Percentiles rank a stretch among this genome's conserved stretches.
phyloP scores from a whole-genome alignment of 106 monocot species.

The Dendrobium nobile region DNA sequence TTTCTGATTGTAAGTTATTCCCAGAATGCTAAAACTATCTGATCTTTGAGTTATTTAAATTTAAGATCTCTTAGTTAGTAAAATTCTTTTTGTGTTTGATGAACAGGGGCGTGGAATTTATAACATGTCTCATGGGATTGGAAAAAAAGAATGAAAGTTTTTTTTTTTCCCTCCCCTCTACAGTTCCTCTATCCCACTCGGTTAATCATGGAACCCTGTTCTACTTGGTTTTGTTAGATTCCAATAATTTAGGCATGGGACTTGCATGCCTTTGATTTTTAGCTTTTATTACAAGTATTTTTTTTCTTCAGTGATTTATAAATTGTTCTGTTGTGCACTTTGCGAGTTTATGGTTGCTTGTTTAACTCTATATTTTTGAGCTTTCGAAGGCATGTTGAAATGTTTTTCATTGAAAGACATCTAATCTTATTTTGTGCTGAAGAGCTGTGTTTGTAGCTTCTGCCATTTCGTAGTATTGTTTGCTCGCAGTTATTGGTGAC shows the following conservation, averaged over 20 bases:
- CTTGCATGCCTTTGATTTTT: neutral
- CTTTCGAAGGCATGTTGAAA: neutral
- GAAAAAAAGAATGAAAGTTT: conserved; percentile 48
- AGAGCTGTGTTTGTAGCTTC: neutral
- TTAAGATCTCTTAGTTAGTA: neutral
- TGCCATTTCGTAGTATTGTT: no score
- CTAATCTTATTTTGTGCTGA: neutral
- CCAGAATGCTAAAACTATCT: neutral
- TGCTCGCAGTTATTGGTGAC: no score
- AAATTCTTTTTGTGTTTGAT: neutral
- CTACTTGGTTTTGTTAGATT: no score
- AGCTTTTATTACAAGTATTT: neutral
- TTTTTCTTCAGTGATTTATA: neutral
- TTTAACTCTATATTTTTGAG: no score
- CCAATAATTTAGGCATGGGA: neutral
- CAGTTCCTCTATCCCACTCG: no score
- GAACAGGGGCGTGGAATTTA: conserved; percentile 51
- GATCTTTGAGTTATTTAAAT: neutral
- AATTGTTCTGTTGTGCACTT: neutral
- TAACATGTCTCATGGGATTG: conserved; percentile 74
- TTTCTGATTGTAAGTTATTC: conserved; percentile 48
- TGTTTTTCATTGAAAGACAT: neutral
- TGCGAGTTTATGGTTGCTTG: no score
- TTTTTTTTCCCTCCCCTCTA: neutral
- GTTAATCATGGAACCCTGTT: neutral